phyloP scores from a whole-genome alignment of 2,329 filamentous ascomycete species.

The Sporothrix euskadiensis region DNA sequence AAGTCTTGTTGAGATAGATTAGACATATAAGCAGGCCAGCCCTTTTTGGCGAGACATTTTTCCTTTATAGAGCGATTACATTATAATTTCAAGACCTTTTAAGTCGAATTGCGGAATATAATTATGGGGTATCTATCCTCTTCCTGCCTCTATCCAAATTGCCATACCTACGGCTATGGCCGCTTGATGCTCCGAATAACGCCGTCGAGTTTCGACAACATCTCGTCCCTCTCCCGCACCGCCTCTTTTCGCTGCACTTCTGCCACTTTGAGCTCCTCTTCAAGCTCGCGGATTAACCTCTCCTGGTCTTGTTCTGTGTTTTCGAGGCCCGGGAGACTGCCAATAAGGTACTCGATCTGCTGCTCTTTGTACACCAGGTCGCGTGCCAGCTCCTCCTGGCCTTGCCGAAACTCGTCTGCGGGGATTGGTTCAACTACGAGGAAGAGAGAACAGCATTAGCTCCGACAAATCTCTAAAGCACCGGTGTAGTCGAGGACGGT shows the following conservation, averaged over 20 bases:
- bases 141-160: background rate
- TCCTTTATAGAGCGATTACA: background rate
- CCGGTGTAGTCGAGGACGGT: background rate
- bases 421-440: constrained; percentile 60
- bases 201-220: constrained; percentile 59
- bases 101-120: background rate
- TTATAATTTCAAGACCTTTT: background rate
- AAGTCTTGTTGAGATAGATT: background rate
- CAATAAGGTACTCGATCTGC: constrained; percentile 77
- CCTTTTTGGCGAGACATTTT: background rate
- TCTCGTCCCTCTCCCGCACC: constrained; percentile 62
- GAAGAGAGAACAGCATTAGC: constrained; percentile 9
- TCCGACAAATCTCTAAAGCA: background rate
- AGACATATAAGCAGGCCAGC: background rate
- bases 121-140: constrained; percentile 27
- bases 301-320: constrained; percentile 78
- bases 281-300: constrained; percentile 63
- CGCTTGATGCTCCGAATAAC: constrained; percentile 62
- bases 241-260: constrained; percentile 64
- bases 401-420: constrained; percentile 64
- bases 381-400: constrained; percentile 70
- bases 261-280: constrained; percentile 63
- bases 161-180: constrained; percentile 33
- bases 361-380: constrained; percentile 79
- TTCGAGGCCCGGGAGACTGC: constrained; percentile 72